Evolutionary conservation across 805 yeast genomes (phyloP).

Genomic region (Cyberlindnera euphorbiae): DNA sequence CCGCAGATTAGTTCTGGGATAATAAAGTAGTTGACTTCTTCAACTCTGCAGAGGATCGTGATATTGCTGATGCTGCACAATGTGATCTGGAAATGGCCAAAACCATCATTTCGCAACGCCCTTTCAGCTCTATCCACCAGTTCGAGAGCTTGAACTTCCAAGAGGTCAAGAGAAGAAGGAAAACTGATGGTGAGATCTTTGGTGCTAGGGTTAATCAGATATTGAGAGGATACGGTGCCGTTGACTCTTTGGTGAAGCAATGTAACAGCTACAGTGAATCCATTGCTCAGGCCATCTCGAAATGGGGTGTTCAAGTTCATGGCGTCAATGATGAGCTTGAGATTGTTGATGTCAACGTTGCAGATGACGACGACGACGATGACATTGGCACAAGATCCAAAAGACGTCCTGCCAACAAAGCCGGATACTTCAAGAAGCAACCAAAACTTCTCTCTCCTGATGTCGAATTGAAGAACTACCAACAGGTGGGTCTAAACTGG

Average conservation of each 20-base stretch:
- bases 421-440: conserved; percentile 56
- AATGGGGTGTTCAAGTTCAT: conserved; percentile 84
- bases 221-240: conserved; percentile 87
- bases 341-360: conserved; percentile 44
- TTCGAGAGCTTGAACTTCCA: conserved; percentile 56
- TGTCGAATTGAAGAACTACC: conserved; percentile 77
- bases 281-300: conserved; percentile 65
- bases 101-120: conserved; percentile 64
- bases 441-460: conserved; percentile 64
- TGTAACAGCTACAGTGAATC: conserved; percentile 74
- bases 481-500: conserved; percentile 98
- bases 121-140: conserved; percentile 54
- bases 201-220: conserved; percentile 67
- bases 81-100: conserved; percentile 65
- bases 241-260: conserved; percentile 80
- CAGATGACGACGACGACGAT: conserved; percentile 28
- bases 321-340: conserved; percentile 63
- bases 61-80: conserved; percentile 75
- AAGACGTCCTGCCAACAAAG: conserved; percentile 15
- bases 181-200: conserved; percentile 67
- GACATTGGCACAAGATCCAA: conserved; percentile 29
- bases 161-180: conserved; percentile 35
- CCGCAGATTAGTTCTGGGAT: conserved; percentile 42
- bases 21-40: conserved; percentile 68
- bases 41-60: conserved; percentile 70